Base-by-base conservation (phyloP, 495 filamentous ascomycete genomes). In the Tetracladium marchalianum region DNA sequence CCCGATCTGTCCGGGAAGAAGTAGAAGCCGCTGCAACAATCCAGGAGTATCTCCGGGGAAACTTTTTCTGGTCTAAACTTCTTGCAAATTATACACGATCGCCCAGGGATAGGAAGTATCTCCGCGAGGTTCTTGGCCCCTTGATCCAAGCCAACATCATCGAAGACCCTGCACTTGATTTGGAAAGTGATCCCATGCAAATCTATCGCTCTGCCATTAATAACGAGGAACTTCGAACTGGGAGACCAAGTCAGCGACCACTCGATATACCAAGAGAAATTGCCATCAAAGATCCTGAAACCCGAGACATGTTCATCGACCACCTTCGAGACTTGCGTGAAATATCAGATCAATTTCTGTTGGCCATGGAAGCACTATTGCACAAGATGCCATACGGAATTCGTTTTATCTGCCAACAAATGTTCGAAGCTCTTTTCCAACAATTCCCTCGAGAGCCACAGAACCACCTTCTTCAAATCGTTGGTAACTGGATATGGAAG, bases 181-280 rank as follows among this genome's bases (percentile, higher is more conserved):
- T 99, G 12, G 92, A 99, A 63, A 95, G 90, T 57, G 92, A 99
- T 59, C 92, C 92, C 0, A 84, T 97, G 71, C 90, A 96, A 54
- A 99, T 99, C 41, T 96, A 99, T 65, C 78, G 87, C 18, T 90
- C 88, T 11, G 78, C 83, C 10, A 89, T 97, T 64, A 95, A 94
- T 62, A 92, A 97, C 55, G 92, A 99, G 63, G 90, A 99, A 62
- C 78, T 99, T 32, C 81, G 84, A 5, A 97, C 92, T 0, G 92
- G 92, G 18, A 81, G 78, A 54, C 76, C 85, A 32, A 95, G 88
- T 61, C 74, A 71, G 32, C 76, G 90, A 41, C 80, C 74, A 18
- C 79, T 85, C 7, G 84, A 93, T 51, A 79, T 99, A 39, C 79
- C 87, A 3, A 77, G 88, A 35, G 92, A 99, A 61, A 70, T 93